These are phyloP conservation scores for Ustilago esculenta DNA, from an alignment of 1,284 basidiomycete species.

Conservation along the genomic window DNA sequence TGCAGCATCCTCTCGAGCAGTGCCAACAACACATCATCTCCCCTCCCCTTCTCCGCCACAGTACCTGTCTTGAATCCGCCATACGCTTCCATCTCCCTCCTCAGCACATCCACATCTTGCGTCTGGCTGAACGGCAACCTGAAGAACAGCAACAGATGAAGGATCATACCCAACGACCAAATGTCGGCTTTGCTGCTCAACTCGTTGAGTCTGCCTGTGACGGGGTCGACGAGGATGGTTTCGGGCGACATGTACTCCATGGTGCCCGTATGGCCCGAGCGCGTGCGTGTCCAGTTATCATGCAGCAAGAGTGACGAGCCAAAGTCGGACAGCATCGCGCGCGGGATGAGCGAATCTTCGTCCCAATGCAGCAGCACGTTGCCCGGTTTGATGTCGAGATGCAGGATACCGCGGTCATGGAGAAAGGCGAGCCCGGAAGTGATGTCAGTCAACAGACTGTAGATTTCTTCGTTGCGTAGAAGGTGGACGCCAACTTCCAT, in stretches of 20 bases:
- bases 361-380: conserved; percentile 93
- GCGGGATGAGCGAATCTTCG: conserved; percentile 79
- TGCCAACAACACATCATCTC: conserved; percentile 74
- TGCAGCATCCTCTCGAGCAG: conserved; percentile 79
- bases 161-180: conserved; percentile 80
- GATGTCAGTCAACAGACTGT: conserved; percentile 56
- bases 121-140: conserved; percentile 69
- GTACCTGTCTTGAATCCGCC: conserved; percentile 72
- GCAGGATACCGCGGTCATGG: conserved; percentile 72
- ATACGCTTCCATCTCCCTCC: conserved; percentile 79
- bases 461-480: conserved; percentile 60
- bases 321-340: conserved; percentile 90
- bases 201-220: conserved; percentile 74
- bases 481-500: conserved; percentile 51
- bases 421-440: conserved; percentile 59
- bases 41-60: conserved; percentile 72
- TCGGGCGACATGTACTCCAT: conserved; percentile 81
- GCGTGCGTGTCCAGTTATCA: conserved; percentile 51
- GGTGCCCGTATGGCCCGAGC: conserved; percentile 90
- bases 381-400: conserved; percentile 90
- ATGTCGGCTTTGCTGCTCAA: conserved; percentile 80
- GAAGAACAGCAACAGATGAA: conserved; percentile 90
- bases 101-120: conserved; percentile 75
- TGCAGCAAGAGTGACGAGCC: conserved; percentile 75
- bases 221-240: conserved; percentile 71